Base-by-base conservation (phyloP, 345 rosid species). In the Anastatica hierochuntica region DNA sequence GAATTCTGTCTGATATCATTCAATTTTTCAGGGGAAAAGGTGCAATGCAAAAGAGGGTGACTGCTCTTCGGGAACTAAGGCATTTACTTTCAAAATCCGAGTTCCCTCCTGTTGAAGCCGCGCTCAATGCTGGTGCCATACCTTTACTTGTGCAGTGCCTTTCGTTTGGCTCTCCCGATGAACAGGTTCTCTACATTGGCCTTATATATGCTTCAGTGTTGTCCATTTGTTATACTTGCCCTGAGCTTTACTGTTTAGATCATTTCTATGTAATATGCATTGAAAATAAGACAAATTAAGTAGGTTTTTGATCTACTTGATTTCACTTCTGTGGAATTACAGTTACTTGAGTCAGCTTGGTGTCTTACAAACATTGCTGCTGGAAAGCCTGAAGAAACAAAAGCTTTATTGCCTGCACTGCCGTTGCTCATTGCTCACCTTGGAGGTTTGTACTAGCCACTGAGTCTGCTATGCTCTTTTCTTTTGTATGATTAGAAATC, bases 331-430 rank as follows among this genome's bases (percentile, higher is more conserved):
- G n/a, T 19, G 26, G 43, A 26, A 47, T 62, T 69, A 65, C 90
- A 92, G 97, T 82, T 92, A 70, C 88, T 92, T 56, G 97, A 88
- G 83, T 81, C 95, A 50, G 95, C 97, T 40, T 88, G 95, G 97
- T 85, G 98, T 69, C 95, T 92, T 26, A 92, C 97, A 54, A 92
- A 92, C 56, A 92, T 92, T 7, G 98, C 98, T 16, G 94, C 97
- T 20, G 98, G 98, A 68, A 76, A 79, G 69, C 85, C 85, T 16
- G 98, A 88, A 59, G 97, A 92, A 77, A 88, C 97, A 47, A 88
- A 80, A 62, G 81, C 97, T 52, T 61, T 92, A 39, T 56, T 85
- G 68, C 90, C 95, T 66, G 87, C 90, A 7, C 62, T 92, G 60
- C 97, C 97, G 0, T 69, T 92, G 81, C 94, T 92, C 40, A 76